Percentiles rank a stretch among this genome's conserved stretches.
phyloP scores from a whole-genome alignment of 352 stramenopile genomes.

The Phytophthora uliginosa region DNA sequence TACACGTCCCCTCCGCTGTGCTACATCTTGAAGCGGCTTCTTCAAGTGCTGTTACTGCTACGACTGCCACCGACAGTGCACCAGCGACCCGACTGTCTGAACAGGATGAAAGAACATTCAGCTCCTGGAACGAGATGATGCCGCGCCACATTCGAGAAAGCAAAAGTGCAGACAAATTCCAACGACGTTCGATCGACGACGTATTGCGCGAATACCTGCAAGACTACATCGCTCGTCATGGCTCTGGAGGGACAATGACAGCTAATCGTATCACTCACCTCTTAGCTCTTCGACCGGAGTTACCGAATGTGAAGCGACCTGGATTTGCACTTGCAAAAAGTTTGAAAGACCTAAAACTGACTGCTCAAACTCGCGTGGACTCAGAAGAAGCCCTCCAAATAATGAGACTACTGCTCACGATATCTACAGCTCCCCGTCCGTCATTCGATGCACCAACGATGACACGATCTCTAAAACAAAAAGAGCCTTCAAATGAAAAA shows the following conservation, averaged over 20 bases:
- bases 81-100: conserved; percentile 15
- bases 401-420: conserved; percentile 28
- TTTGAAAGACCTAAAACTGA: conserved; percentile 42
- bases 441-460: conserved; percentile 28
- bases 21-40: conserved; percentile 25
- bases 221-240: conserved; percentile 51
- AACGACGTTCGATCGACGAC: conserved; percentile 25
- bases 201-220: conserved; percentile 46
- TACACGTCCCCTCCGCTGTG: conserved; percentile 27
- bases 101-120: conserved; percentile 12
- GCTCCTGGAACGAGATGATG: conserved; percentile 2
- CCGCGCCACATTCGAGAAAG: conserved; percentile 5
- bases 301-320: conserved; percentile 40
- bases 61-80: conserved; percentile 3
- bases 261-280: conserved; percentile 52
- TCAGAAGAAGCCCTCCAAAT: conserved; percentile 38
- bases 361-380: conserved; percentile 33
- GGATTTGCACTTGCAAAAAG: conserved; percentile 46
- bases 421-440: conserved; percentile 3
- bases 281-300: conserved; percentile 42
- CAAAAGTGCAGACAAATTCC: conserved; percentile 16
- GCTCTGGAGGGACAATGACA: conserved; percentile 47
- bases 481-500: conserved; percentile 20
- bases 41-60: conserved; percentile 19
- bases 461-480: conserved; percentile 9